Conservation (phyloP, 352 stramenopile genomes). For the Phytopythium ostracodes region DNA sequence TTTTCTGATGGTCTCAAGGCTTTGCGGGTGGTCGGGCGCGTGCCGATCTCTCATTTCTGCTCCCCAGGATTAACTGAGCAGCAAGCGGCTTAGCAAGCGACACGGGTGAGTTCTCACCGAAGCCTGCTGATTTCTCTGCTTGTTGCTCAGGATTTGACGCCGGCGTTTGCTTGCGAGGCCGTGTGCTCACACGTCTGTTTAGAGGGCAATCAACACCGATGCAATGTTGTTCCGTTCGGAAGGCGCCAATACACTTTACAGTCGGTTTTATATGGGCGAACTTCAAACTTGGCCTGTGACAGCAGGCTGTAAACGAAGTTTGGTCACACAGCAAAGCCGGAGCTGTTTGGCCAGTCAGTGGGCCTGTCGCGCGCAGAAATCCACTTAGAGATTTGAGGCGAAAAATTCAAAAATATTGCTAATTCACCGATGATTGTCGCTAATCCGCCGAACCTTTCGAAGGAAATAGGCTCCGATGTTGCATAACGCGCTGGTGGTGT, state of each 20-base stretch:
- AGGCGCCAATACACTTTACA: not conserved
- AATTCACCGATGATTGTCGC: too few species aligned
- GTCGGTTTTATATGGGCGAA: not conserved
- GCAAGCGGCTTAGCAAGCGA: not conserved
- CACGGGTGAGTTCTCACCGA: not conserved
- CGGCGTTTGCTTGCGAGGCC: not conserved
- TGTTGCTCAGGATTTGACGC: not conserved
- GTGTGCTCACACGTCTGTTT: not conserved
- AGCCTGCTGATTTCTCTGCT: not conserved
- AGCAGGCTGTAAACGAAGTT: not conserved
- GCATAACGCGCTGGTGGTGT: too few species aligned
- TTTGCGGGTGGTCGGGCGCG: not conserved
- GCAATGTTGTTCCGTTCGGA: conserved; percentile 1
- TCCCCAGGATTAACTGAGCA: not conserved
- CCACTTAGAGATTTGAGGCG: too few species aligned
- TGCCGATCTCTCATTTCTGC: not conserved
- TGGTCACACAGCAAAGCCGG: not conserved
- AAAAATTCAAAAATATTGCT: too few species aligned
- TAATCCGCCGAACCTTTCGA: too few species aligned
- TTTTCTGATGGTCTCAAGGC: not conserved
- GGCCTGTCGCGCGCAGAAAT: not conserved
- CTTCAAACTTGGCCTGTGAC: not conserved
- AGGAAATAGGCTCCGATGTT: too few species aligned
- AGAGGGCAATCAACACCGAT: conserved; percentile 1
- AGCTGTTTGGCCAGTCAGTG: not conserved